Evolutionary conservation across 495 filamentous ascomycete genomes (phyloP), one percentile per base, ranked within the genome.

Genomic region (Trypethelium eluteriae): DNA sequence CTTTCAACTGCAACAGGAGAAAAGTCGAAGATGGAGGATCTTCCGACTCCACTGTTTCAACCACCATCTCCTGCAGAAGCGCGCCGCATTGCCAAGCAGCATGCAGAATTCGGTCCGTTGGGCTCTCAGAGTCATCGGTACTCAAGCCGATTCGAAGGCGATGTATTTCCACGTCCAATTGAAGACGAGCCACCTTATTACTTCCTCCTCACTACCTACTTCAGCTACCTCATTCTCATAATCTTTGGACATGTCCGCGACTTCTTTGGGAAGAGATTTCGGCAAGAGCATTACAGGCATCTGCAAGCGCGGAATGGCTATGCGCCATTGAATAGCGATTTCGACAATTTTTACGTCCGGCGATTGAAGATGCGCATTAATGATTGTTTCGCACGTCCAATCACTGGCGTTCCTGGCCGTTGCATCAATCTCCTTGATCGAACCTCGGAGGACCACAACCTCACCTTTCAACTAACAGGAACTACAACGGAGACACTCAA

Each of bases 141-240:
- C 79, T 86, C 90, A 69, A 96, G 92, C 77, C 84, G 86, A 72
- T 89, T 92, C 76, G 84, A 86, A 65, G 93, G 92, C 63, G 83
- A 85, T 72, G 82, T 83, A 57, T 88, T 98, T 66, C 86, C 86
- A 53, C 85, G 91, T 39, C 92, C 93, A 3, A 81, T 97, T 67
- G 90, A 95, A 74, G 94, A 98, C 71, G 94, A 98, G 76, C 94
- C 94, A 25, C 91, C 93, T 25, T 97, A 97, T 81, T 98, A 92
- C 80, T 96, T 89, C 76, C 83, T 98, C 71, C 82, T 98, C 69
- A 96, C 94, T 36, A 98, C 94, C 65, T 98, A 98, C 80, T 88
- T 98, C 74, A 95, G 90, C 76, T 98, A 98, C 77, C 82, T 98
- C 70, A 88, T 98, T 69, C 84, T 98, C 71, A 98, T 98, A 73